These are phyloP conservation scores for Backusella mclennaniae DNA, from an alignment of 192 early-diverging fungal species.

Conservation along the genomic window DNA sequence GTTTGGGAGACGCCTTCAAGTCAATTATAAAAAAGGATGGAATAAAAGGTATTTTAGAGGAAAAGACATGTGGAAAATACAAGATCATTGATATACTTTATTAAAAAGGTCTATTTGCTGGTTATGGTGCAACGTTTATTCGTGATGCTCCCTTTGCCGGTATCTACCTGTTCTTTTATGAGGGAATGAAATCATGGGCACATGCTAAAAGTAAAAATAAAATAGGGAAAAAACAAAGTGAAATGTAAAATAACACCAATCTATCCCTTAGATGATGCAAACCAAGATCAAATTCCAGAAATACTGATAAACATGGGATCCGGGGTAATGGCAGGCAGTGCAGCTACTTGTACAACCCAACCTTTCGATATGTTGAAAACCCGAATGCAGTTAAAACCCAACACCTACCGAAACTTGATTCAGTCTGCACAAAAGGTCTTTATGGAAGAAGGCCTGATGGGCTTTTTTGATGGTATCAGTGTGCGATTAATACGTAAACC, in stretches of 20 bases:
- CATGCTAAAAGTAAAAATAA: constrained; percentile 28
- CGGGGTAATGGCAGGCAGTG: constrained; percentile 62
- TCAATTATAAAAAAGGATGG: constrained; percentile 72
- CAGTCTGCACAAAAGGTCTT: constrained; percentile 48
- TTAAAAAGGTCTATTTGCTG: constrained; percentile 73
- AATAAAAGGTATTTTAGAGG: constrained; percentile 48
- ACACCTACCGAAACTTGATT: constrained; percentile 57
- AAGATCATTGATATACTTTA: not conserved
- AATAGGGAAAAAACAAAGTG: too few relatives aligned
- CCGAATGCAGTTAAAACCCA: constrained; percentile 84
- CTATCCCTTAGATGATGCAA: not conserved
- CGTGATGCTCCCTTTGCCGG: constrained; percentile 91
- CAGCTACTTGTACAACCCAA: constrained; percentile 79
- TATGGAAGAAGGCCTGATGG: constrained; percentile 66
- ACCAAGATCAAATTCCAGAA: constrained; percentile 28
- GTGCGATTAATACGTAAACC: constrained; percentile 83
- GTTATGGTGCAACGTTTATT: constrained; percentile 82
- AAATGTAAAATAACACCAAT: too few relatives aligned
- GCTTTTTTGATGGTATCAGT: constrained; percentile 83
- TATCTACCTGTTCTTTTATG: constrained; percentile 88
- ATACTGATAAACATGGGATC: constrained; percentile 33
- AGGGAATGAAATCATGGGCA: constrained; percentile 62
- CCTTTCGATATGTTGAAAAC: constrained; percentile 95
- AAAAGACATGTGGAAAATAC: not conserved
- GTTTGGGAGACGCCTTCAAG: constrained; percentile 59